These are phyloP conservation scores for Talaromyces sp. DNA, from an alignment of 2,329 filamentous ascomycete species.

Conservation along the genomic window DNA sequence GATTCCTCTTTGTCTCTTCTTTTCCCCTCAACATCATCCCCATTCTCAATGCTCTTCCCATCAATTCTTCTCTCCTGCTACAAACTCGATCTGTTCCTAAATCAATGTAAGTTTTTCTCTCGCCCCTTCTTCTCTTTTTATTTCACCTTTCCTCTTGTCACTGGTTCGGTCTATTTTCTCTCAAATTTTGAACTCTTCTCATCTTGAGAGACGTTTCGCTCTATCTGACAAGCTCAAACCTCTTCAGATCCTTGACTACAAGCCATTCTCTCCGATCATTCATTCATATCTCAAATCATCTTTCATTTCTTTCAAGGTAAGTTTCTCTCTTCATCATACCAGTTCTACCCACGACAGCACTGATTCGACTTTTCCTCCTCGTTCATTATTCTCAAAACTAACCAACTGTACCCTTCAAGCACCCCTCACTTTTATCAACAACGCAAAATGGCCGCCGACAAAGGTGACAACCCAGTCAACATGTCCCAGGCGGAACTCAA, in stretches of 20 bases:
- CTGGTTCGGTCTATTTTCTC: neutral
- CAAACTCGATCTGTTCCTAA: neutral
- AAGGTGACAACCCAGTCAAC: conserved; percentile 1
- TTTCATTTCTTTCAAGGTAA: neutral
- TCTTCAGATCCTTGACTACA: neutral
- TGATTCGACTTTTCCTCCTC: neutral
- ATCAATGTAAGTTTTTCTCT: neutral
- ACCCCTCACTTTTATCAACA: neutral
- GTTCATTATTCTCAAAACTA: neutral
- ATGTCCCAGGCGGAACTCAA: conserved; percentile 15
- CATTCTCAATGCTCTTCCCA: neutral
- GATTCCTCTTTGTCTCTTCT: neutral
- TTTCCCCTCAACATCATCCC: neutral
- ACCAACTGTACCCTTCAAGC: neutral
- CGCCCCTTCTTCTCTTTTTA: neutral
- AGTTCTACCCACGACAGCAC: neutral
- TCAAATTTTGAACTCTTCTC: neutral
- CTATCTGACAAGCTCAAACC: neutral
- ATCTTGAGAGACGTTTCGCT: neutral
- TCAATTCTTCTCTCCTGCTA: neutral
- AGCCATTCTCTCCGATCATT: neutral
- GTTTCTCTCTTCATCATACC: neutral
- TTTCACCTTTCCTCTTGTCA: neutral
- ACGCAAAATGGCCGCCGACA: conserved; percentile 1
- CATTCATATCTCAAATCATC: neutral